phyloP scores from a whole-genome alignment of 768 basidiomycete genomes.

The Austroboletus eburneus region DNA sequence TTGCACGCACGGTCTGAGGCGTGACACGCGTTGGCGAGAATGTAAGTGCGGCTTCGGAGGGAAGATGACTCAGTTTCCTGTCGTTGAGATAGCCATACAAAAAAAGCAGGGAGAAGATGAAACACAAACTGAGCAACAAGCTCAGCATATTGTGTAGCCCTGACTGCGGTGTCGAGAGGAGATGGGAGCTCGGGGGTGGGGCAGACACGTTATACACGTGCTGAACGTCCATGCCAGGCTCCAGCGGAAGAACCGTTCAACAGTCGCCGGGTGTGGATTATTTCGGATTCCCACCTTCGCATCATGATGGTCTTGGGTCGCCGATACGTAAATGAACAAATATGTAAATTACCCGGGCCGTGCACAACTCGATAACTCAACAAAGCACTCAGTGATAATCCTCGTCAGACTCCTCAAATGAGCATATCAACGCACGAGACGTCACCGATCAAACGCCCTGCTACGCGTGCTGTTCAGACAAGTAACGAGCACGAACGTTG shows the following conservation, averaged over 20 bases:
- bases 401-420: no score
- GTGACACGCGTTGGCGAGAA: constrained; percentile 54
- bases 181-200: no score
- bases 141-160: constrained; percentile 17
- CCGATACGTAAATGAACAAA: no score
- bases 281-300: no score
- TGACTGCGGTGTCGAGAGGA: not conserved
- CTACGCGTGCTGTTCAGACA: not conserved
- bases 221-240: no score
- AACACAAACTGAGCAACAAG: constrained; percentile 6
- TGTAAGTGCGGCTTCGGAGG: constrained; percentile 37
- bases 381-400: no score
- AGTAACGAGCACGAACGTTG: not conserved
- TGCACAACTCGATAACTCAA: no score
- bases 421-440: no score
- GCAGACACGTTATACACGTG: not conserved
- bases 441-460: not conserved
- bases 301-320: no score
- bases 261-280: no score
- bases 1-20: constrained; percentile 36
- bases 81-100: constrained; percentile 54
- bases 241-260: no score
- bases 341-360: no score
- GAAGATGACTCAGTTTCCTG: constrained; percentile 45
- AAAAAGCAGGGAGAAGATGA: constrained; percentile 4